These are phyloP conservation scores for Friedmanniomyces simplex DNA, from an alignment of 495 filamentous ascomycete genomes.

Conservation along the genomic window DNA sequence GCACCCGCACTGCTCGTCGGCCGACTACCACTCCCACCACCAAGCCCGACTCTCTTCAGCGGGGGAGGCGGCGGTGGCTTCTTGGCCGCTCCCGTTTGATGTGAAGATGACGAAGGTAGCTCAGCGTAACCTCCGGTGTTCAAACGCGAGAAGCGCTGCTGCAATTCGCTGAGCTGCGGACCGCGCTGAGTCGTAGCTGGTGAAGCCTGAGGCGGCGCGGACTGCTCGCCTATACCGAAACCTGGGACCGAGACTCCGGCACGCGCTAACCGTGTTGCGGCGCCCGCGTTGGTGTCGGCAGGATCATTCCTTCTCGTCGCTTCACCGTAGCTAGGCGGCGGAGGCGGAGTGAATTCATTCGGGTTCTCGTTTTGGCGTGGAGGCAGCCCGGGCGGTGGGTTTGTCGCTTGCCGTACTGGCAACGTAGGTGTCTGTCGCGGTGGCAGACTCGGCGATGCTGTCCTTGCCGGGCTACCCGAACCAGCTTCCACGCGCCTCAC, in stretches of 20 bases:
- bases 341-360: conserved; percentile 34
- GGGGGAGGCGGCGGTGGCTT: conserved; percentile 22
- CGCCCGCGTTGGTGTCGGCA: conserved; percentile 51
- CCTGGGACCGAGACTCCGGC: conserved; percentile 78
- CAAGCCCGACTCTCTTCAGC: conserved; percentile 16
- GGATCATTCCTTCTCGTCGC: conserved; percentile 26
- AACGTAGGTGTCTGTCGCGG: conserved; percentile 18
- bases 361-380: conserved; percentile 51
- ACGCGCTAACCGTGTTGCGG: conserved; percentile 55
- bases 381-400: conserved; percentile 63
- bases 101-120: conserved; percentile 48
- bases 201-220: conserved; percentile 23
- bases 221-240: conserved; percentile 53
- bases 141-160: conserved; percentile 56
- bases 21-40: not conserved
- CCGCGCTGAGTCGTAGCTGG: conserved; percentile 5
- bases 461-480: conserved; percentile 20
- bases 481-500: conserved; percentile 36
- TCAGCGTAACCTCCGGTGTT: conserved; percentile 46
- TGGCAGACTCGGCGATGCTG: conserved; percentile 23
- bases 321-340: conserved; percentile 46
- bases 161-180: conserved; percentile 52
- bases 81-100: conserved; percentile 44
- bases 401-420: conserved; percentile 38
- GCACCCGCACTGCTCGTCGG: not conserved